Conservation (phyloP, 192 early-diverging fungal species). For the Coemansia sp. region DNA sequence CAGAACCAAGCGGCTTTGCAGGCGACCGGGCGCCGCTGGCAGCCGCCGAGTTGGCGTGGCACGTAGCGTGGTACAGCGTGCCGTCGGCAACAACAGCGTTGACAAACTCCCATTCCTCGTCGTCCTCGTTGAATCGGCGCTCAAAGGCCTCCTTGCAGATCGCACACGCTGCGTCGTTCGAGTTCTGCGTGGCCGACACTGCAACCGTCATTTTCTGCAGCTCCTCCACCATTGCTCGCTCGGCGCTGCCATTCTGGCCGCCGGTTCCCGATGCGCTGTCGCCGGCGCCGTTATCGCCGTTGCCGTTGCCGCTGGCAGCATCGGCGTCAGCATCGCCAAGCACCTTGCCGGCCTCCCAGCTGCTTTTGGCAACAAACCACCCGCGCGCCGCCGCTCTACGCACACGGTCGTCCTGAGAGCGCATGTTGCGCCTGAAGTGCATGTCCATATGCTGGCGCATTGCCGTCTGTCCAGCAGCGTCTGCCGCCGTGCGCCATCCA, state of each 20-base stretch:
- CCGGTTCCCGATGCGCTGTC: conserved; percentile 15
- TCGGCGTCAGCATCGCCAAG: conserved; percentile 17
- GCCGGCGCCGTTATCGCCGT: conserved; percentile 10
- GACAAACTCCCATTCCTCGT: conserved; percentile 74
- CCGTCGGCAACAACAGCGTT: conserved; percentile 67
- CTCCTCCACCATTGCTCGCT: conserved; percentile 27
- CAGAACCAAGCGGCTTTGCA: conserved; percentile 4
- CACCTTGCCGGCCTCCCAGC: conserved; percentile 39
- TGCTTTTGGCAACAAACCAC: conserved; percentile 76
- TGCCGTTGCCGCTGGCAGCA: conserved; percentile 12
- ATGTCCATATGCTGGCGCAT: conserved; percentile 90
- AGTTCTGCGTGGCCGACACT: conserved; percentile 39
- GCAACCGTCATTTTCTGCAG: conserved; percentile 45
- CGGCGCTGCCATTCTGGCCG: conserved; percentile 21
- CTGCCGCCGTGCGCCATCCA: conserved; percentile 75
- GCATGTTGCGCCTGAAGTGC: conserved; percentile 94
- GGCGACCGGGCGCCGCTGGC: not conserved
- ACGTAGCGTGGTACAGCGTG: conserved; percentile 48
- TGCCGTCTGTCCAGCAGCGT: conserved; percentile 65
- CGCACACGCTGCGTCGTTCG: conserved; percentile 63
- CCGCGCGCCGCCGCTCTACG: conserved; percentile 81
- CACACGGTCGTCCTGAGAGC: conserved; percentile 74
- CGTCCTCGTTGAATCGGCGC: conserved; percentile 71
- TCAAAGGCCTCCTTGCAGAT: conserved; percentile 78
- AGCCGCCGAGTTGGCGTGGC: conserved; percentile 19